phyloP scores from a whole-genome alignment of 805 yeast genomes.

The Metschnikowia noctiluminum region DNA sequence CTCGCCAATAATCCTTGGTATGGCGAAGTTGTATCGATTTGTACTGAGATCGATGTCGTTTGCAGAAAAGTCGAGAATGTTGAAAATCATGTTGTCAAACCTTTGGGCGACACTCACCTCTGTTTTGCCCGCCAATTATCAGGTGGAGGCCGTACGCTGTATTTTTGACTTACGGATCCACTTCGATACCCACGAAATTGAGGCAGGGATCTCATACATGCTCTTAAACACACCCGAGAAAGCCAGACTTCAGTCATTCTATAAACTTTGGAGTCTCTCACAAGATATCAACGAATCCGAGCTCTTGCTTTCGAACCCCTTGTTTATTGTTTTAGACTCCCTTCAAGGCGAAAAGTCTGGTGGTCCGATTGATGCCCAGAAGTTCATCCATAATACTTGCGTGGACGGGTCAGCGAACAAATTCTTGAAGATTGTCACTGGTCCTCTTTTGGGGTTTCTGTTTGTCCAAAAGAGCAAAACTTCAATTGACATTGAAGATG shows the following conservation, averaged over 20 bases:
- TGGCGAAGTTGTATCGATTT: constrained; percentile 38
- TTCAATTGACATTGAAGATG: constrained; percentile 46
- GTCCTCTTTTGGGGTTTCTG: constrained; percentile 47
- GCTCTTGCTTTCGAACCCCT: constrained; percentile 54
- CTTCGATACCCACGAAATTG: constrained; percentile 54
- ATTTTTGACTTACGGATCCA: constrained; percentile 60
- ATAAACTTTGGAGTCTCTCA: constrained; percentile 74
- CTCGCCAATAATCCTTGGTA: constrained; percentile 18
- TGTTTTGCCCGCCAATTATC: constrained; percentile 49
- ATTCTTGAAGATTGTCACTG: constrained; percentile 55
- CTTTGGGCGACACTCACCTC: constrained; percentile 56
- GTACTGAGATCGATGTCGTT: constrained; percentile 28
- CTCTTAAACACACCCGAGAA: constrained; percentile 37
- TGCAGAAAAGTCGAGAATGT: constrained; percentile 33
- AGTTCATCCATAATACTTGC: constrained; percentile 47
- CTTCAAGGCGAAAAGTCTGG: constrained; percentile 3
- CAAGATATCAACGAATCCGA: constrained; percentile 47
- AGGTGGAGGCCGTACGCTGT: constrained; percentile 66
- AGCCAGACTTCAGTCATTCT: constrained; percentile 49
- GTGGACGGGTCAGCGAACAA: constrained; percentile 56
- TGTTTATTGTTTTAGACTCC: constrained; percentile 63
- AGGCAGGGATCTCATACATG: constrained; percentile 65
- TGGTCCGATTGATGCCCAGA: constrained; percentile 32
- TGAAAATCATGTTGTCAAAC: constrained; percentile 40
- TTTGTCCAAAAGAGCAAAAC: constrained; percentile 28